phyloP scores from a whole-genome alignment of 1,284 basidiomycete species.

The Cystobasidiaceae sp. region DNA sequence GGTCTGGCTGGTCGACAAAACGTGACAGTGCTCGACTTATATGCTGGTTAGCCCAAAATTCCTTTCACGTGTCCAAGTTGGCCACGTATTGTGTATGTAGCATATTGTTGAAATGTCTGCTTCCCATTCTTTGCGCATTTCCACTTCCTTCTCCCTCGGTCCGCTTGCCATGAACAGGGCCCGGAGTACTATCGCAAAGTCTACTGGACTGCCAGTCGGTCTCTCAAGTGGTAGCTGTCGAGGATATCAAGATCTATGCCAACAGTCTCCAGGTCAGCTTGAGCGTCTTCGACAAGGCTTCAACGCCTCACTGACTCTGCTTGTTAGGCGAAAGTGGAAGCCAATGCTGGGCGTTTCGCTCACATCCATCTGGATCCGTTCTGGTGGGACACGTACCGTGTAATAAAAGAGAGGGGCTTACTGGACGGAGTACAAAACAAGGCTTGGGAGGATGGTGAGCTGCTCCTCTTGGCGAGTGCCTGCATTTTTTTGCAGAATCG shows the following conservation, averaged over 20 bases:
- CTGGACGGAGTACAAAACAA: conserved; percentile 7
- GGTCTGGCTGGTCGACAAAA: background rate
- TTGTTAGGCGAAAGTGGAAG: conserved; percentile 2
- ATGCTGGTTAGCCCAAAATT: conserved; percentile 15
- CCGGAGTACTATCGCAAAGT: conserved; percentile 20
- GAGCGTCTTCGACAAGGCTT: background rate
- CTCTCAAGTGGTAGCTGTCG: conserved; percentile 13
- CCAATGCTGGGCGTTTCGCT: conserved; percentile 6
- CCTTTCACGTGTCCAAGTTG: background rate
- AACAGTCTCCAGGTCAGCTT: background rate
- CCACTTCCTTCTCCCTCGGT: background rate
- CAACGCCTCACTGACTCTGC: background rate
- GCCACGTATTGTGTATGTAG: background rate
- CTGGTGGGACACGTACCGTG: conserved; percentile 28
- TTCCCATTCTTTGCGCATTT: background rate
- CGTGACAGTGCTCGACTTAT: conserved; percentile 25
- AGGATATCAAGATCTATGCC: background rate
- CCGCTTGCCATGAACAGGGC: conserved; percentile 1
- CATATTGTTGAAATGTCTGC: background rate
- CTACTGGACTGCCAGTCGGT: conserved; percentile 26
- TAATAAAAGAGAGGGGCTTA: conserved; percentile 16
- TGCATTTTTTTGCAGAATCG: background rate
- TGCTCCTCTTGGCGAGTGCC: background rate
- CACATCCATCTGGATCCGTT: conserved; percentile 24
- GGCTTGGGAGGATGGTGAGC: conserved; percentile 18